Evolutionary conservation across 83 land plant species (phyloP), one percentile per base, ranked within the genome.

Genomic region (Larix sibirica): DNA sequence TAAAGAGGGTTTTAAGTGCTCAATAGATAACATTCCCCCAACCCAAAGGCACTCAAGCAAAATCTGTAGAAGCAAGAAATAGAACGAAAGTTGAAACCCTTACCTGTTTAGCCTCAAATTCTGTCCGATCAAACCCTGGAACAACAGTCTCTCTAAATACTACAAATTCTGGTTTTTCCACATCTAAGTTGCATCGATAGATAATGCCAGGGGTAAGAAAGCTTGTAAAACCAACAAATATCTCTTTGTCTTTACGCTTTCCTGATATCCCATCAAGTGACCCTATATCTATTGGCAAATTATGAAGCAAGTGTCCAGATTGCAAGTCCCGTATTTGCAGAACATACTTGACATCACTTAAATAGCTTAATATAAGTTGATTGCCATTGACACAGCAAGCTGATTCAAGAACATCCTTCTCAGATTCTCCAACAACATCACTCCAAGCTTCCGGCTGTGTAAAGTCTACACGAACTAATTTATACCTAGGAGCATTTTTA

Each of bases 141-240:
- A 94, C 94, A 82, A 40, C 66, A 76, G 83, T 90, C 67, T 98
- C 99, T 60, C 94, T 85, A 68, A 91, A 93, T 31, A 96, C 89
- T 84, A 85, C 88, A 80, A 92, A 75, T 4, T 89, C 89, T 16
- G 95, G 96, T 73, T 86, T 71, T 50, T 83, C 85, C 60, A 71
- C 54, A 54, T 81, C 86, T 74, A 98, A 86, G 77, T 93, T 87
- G 84, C 97, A 98, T 77, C 82, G 86, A 80, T 95, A 98, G 23
- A 96, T 91, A 24, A 96, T 96, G 2, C 95, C 95, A 10, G 99
- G 99, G 20, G 96, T 89, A 31, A 98, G 94, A 73, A 96, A 98
- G 85, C 99, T 95, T 14, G 95, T 91, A 84, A 96, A 98, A 33
- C 85, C 81, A 85, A 96, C 83, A 84, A 98, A 96, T 33, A 95